A percentile compares a stretch with the other conserved stretches of the same genome.
phyloP scores from a whole-genome alignment of 2,329 filamentous ascomycete genomes.

The Fusarium sp. region DNA sequence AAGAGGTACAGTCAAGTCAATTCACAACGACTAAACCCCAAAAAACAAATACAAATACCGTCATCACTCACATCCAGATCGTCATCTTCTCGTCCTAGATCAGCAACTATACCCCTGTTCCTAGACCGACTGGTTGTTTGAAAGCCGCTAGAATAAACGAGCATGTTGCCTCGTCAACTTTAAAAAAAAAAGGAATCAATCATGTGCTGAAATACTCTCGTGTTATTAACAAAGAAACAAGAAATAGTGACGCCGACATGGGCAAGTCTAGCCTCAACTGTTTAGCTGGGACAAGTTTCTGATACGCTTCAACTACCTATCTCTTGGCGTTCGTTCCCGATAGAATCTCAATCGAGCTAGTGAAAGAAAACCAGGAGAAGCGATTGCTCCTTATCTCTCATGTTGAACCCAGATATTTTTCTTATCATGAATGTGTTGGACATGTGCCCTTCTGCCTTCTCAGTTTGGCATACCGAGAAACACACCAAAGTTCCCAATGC shows the following conservation, averaged over 20 bases:
- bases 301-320: conserved; percentile 22
- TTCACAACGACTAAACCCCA: background rate
- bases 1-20: background rate
- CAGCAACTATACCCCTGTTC: conserved; percentile 16
- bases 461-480: conserved; percentile 27
- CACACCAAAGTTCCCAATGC: conserved; percentile 9
- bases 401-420: background rate
- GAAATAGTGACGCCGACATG: conserved; percentile 13
- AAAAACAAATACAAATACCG: conserved; percentile 15
- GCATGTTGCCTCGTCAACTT: conserved; percentile 33
- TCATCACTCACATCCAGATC: conserved; percentile 26
- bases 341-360: conserved; percentile 24
- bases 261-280: conserved; percentile 5
- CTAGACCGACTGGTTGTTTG: conserved; percentile 5
- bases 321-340: conserved; percentile 26
- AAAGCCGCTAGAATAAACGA: conserved; percentile 22
- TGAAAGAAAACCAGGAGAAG: conserved; percentile 33
- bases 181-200: background rate
- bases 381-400: conserved; percentile 19
- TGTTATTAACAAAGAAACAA: background rate
- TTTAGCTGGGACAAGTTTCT: background rate
- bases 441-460: conserved; percentile 26
- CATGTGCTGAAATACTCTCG: background rate
- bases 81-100: conserved; percentile 33
- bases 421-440: conserved; percentile 18